Evolutionary conservation across 2,329 filamentous ascomycete genomes (phyloP), one percentile per base, ranked within the genome.

Genomic region (Verticillium dahliae): DNA sequence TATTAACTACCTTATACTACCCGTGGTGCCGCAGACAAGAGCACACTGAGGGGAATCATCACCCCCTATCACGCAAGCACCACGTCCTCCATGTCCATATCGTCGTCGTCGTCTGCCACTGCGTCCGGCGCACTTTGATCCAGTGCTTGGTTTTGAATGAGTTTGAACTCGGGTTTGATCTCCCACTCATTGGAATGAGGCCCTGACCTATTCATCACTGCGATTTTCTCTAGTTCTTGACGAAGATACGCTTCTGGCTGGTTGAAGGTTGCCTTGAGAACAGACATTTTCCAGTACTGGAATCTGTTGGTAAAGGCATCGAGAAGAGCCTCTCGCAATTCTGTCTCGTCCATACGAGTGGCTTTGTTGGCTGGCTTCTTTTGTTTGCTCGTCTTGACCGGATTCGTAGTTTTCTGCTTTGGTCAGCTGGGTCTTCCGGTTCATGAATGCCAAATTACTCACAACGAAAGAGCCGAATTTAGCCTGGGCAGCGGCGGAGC

Each of bases 201-300:
- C 33, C 94, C 94, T 56, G 87, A 89, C 74, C 92, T 91, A 72
- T 96, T 88, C 63, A 97, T 78, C 22, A 90, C 85, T 0, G 92
- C 94, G 63, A 98, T 85, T 70, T 92, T 87, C 65, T 93, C 90
- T 67, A 99, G 78, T 1, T 88, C 89, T 72, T 95, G 86, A 60
- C 94, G 92, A 64, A 99, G 85, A 74, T 93, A 98, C n/a, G 90
- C 88, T 73, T 98, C 95, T 1, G 95, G 95, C 76, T 99, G 95
- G 63, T 88, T 85, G 45, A 96, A 85, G 18, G 63, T 63, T n/a
- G 63, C 64, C 56, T 65, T 66, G 55, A 66, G 59, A 45, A 66
- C 64, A 6, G 64, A 66, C 63, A 66, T 66, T 54, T 66, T 66
- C 93, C 94, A 99, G 76, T 95, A 98, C 69, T 89, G 87, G 81